These are phyloP conservation scores for Phytophthora constricta DNA, from an alignment of 352 stramenopile genomes.

Conservation along the genomic window DNA sequence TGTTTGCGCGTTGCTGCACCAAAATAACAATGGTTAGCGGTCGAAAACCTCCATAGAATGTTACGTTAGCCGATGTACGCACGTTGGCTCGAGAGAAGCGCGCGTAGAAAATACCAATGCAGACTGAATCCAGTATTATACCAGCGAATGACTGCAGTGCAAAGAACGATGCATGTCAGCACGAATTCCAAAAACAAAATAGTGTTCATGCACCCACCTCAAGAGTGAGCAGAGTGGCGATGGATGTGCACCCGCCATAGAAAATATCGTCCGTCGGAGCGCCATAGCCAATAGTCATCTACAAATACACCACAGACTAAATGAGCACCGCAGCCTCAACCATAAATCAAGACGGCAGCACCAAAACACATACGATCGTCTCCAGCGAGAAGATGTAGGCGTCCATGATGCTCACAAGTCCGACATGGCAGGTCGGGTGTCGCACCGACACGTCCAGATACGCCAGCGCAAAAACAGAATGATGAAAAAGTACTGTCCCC, in stretches of 20 bases:
- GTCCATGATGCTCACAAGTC: conserved; percentile 76
- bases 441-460: conserved; percentile 76
- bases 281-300: conserved; percentile 91
- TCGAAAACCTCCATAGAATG: background rate
- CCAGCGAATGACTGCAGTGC: conserved; percentile 76
- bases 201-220: conserved; percentile 45
- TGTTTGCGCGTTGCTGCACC: conserved; percentile 78
- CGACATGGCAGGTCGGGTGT: conserved; percentile 73
- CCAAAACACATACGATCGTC: conserved; percentile 79
- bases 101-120: conserved; percentile 89
- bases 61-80: conserved; percentile 20
- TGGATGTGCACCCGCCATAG: conserved; percentile 83
- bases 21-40: conserved; percentile 1
- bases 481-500: conserved; percentile 74
- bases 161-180: background rate
- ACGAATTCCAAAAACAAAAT: background rate
- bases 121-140: conserved; percentile 89
- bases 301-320: too few species aligned
- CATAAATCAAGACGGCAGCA: too few species aligned
- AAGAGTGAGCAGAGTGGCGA: conserved; percentile 78
- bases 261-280: conserved; percentile 90
- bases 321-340: too few species aligned
- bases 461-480: conserved; percentile 79
- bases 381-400: conserved; percentile 90
- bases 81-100: conserved; percentile 84